phyloP scores from a whole-genome alignment of 2,329 filamentous ascomycete genomes.

The Rutstroemia sydowiana region DNA sequence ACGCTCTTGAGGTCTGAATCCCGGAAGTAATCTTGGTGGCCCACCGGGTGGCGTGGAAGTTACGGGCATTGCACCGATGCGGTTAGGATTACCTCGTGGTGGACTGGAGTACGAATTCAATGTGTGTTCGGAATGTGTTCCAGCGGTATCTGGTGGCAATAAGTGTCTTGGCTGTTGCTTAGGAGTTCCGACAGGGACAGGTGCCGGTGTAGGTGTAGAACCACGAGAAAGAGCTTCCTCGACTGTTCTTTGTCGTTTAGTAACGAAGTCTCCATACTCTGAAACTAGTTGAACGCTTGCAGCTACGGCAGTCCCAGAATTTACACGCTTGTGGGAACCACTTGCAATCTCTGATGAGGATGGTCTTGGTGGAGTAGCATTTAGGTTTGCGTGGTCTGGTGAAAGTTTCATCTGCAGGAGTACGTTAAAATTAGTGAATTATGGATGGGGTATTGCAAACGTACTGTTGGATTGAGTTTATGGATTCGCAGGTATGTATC shows the following conservation, averaged over 20 bases:
- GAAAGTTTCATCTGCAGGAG: neutral
- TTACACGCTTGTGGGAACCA: neutral
- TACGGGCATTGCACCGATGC: neutral
- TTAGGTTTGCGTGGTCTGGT: neutral
- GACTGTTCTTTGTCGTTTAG: neutral
- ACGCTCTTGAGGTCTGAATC: neutral
- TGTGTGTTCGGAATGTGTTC: no score
- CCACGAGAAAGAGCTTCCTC: neutral
- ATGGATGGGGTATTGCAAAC: neutral
- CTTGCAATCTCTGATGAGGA: neutral
- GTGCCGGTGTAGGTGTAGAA: neutral
- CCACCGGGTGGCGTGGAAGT: neutral
- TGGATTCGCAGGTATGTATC: neutral
- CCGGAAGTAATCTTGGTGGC: neutral
- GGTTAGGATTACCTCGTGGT: neutral
- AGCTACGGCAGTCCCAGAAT: neutral
- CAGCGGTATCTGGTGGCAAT: no score
- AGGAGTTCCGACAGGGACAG: neutral
- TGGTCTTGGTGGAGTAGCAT: neutral
- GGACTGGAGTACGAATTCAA: neutral
- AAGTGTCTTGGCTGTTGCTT: no score
- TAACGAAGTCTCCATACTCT: neutral
- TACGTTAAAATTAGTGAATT: neutral
- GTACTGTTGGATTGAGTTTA: neutral
- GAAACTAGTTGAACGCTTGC: no score